Conservation (phyloP, 306 rosid genomes). For the Datisca glomerata region DNA sequence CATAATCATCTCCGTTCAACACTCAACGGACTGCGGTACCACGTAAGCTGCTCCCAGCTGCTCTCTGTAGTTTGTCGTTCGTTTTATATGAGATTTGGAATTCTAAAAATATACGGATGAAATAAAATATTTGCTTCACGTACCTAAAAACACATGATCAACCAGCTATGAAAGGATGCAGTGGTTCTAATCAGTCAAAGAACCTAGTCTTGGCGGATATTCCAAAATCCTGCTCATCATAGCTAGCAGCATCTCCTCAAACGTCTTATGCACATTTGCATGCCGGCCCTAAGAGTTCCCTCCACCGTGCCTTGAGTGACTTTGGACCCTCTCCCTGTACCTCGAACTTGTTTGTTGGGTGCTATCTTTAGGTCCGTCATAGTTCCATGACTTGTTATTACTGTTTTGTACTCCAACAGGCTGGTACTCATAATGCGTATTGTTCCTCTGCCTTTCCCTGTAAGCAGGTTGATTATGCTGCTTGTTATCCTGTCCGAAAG, state of each 20-base stretch:
- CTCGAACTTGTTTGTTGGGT: conserved; percentile 32
- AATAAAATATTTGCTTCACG: too few relatives aligned
- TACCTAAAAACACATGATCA: neutral
- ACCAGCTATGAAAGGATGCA: neutral
- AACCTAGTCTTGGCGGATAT: neutral
- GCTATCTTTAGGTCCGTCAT: conserved; percentile 46
- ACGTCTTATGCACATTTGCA: too few relatives aligned
- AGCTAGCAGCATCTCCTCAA: conserved; percentile 33
- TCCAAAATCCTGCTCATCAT: conserved; percentile 9
- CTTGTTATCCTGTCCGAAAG: conserved; percentile 40
- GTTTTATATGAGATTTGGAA: too few relatives aligned
- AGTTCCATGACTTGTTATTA: conserved; percentile 26
- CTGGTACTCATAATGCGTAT: conserved; percentile 61
- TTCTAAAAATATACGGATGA: too few relatives aligned
- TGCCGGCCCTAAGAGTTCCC: conserved; percentile 32
- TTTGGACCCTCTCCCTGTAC: conserved; percentile 64
- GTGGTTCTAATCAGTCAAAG: neutral
- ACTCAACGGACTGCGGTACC: too few relatives aligned
- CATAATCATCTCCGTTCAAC: too few relatives aligned
- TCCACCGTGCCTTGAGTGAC: conserved; percentile 59
- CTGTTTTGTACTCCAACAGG: conserved; percentile 55
- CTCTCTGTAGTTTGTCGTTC: too few relatives aligned
- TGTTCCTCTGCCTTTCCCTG: conserved; percentile 62
- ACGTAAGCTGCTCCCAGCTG: too few relatives aligned
- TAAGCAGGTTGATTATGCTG: conserved; percentile 34